These are phyloP conservation scores for Waitea zeae DNA, from an alignment of 1,284 basidiomycete species.

Conservation along the genomic window DNA sequence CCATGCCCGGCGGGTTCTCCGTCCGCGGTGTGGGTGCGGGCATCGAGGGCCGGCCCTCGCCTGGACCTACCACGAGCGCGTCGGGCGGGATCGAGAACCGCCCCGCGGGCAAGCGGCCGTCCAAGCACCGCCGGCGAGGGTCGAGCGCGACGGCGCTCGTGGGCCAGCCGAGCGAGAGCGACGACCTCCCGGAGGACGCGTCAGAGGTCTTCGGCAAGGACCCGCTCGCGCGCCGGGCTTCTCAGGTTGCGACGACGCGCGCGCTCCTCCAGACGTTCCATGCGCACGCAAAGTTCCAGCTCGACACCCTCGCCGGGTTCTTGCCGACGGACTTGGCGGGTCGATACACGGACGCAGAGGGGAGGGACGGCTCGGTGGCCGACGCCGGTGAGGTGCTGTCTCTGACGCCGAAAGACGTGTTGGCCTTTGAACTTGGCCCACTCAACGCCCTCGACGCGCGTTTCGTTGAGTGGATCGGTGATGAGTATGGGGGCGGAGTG, in stretches of 20 bases:
- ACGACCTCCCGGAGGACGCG: slow-evolving; percentile 5
- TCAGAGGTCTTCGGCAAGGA: slow-evolving; percentile 12
- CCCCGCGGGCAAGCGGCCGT: too few species aligned
- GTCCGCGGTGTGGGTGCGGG: slow-evolving; percentile 48
- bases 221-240: slow-evolving; percentile 10
- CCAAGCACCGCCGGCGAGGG: too few species aligned
- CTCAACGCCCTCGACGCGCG: slow-evolving; percentile 46
- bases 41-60: slow-evolving; percentile 46
- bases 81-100: too few species aligned
- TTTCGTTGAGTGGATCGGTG: slow-evolving; percentile 59
- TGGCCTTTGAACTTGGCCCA: slow-evolving; percentile 53
- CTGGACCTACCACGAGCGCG: too few species aligned
- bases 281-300: slow-evolving; percentile 45
- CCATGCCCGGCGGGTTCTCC: slow-evolving; percentile 13
- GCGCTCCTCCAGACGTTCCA: slow-evolving; percentile 59
- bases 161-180: slow-evolving; percentile 22
- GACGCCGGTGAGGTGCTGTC: slow-evolving; percentile 4
- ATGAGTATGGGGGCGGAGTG: slow-evolving; percentile 36
- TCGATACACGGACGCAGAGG: slow-evolving; percentile 6
- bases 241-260: slow-evolving; percentile 27
- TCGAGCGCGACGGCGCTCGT: background rate
- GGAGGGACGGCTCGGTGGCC: slow-evolving; percentile 3
- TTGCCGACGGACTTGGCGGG: slow-evolving; percentile 20
- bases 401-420: slow-evolving; percentile 39
- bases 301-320: slow-evolving; percentile 36